Evolutionary conservation across 2,329 filamentous ascomycete species (phyloP), one percentile per base, ranked within the genome.

Genomic region (Fusarium fracticaudum): DNA sequence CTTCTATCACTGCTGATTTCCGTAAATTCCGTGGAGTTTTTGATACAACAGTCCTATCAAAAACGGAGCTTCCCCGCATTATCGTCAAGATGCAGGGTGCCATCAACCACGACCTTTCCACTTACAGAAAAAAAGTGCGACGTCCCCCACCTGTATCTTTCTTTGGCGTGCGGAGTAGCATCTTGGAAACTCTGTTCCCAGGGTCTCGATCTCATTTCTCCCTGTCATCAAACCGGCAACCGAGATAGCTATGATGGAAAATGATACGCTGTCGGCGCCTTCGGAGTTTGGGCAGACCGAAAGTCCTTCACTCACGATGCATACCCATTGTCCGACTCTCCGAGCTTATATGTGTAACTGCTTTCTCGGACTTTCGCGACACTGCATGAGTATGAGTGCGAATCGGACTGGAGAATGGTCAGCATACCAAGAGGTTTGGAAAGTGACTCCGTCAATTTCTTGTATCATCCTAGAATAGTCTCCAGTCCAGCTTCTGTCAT

Each of bases 41-140:
- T 5, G 6, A n/a, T 31, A 2, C 12, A 20, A 24, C 14, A 35
- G 29, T 55, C 40, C 31, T 60, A 41, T 47, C 8, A 37, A 22
- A 24, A 24, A 20, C 12, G 38, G 20, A 58, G n/a, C 31, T 40
- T 10, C 53, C n/a, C 35, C 35, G 29, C 60, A 43, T 57, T 18
- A 11, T 33, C 20, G 4, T 33, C 8, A 3, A 40, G 20, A 53
- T 40, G 2, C 3, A 26, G 33, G n/a, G 33, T 4, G 7, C 18
- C 10, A 17, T 54, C 10, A 10, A n/a, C 11, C 14, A 11, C 14
- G 11, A 29, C 53, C 35, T 43, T 64, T 44, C 62, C 57, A 4
- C 26, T 62, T 64, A 29, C 33, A 62, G 62, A 50, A 38, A 61
- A 64, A 62, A 44, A 64, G 57, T 62, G 62, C 62, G 62, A 64